Evolutionary conservation across 805 yeast species (phyloP).

Genomic region (Myxozyma neotropica): DNA sequence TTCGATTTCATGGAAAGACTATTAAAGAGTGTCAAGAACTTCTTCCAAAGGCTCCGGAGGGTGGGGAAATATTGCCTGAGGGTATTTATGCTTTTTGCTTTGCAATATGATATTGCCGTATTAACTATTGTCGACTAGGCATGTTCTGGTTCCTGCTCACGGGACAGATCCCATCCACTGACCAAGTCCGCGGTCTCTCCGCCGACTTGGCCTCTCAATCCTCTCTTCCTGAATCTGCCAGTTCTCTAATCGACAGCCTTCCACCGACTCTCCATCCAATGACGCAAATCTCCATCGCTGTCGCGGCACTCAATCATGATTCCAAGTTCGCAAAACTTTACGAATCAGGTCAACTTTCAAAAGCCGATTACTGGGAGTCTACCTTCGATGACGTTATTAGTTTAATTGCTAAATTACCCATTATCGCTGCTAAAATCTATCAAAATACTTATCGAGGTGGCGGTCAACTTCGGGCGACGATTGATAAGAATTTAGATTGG

Average conservation of each 20-base stretch:
- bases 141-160: conserved; percentile 79
- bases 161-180: conserved; percentile 66
- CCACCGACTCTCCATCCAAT: conserved; percentile 77
- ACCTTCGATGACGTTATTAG: conserved; percentile 71
- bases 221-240: conserved; percentile 64
- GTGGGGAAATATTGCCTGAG: conserved; percentile 70
- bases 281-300: conserved; percentile 80
- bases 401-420: conserved; percentile 73
- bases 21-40: conserved; percentile 69
- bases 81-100: conserved; percentile 40
- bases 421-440: conserved; percentile 73
- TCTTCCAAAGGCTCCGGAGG: conserved; percentile 60
- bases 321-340: conserved; percentile 73
- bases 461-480: conserved; percentile 51
- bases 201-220: conserved; percentile 67
- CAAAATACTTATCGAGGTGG: conserved; percentile 58
- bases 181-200: conserved; percentile 59
- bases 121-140: conserved; percentile 24
- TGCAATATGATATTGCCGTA: neutral
- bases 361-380: conserved; percentile 74
- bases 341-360: conserved; percentile 62
- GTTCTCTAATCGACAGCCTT: conserved; percentile 60
- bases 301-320: conserved; percentile 70
- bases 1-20: conserved; percentile 75
- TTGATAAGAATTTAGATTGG: conserved; percentile 64